A percentile compares a stretch with the other conserved stretches of the same genome.
Evolutionary conservation across 1,139 yeast genomes (phyloP).

Genomic region (Lodderomyces jiufengensis): DNA sequence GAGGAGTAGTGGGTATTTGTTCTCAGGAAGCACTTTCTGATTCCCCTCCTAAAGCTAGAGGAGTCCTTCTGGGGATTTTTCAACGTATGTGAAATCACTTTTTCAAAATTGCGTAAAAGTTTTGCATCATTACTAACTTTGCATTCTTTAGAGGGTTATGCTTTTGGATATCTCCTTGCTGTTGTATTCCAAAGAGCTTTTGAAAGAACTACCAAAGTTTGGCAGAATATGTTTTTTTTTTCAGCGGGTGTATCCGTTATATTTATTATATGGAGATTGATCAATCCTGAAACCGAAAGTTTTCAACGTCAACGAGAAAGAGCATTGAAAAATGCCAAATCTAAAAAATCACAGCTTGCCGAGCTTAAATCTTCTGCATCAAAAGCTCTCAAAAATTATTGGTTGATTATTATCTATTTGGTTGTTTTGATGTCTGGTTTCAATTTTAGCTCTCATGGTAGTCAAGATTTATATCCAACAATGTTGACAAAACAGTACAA

Average conservation of each 20-base stretch:
- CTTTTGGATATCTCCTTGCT: conserved; percentile 41
- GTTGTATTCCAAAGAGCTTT: conserved; percentile 42
- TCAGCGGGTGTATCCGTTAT: conserved; percentile 42
- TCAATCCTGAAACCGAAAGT: conserved; percentile 38
- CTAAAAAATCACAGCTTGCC: conserved; percentile 11
- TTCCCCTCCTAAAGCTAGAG: conserved; percentile 35
- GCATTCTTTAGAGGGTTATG: too few species aligned
- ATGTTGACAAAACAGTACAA: conserved; percentile 29
- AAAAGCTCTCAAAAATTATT: conserved; percentile 30
- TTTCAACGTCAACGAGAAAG: conserved; percentile 26
- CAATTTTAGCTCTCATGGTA: conserved; percentile 39
- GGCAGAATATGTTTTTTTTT: conserved; percentile 44
- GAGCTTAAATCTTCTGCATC: conserved; percentile 20
- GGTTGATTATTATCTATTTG: conserved; percentile 37
- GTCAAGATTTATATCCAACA: conserved; percentile 40
- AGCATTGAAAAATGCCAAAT: conserved; percentile 15
- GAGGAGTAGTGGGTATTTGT: conserved; percentile 42
- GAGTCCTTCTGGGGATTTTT: conserved; percentile 38
- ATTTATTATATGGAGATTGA: conserved; percentile 34
- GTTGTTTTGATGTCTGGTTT: conserved; percentile 43
- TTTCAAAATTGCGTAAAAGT: too few species aligned
- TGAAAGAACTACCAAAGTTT: conserved; percentile 28
- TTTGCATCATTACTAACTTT: too few species aligned
- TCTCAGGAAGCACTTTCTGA: conserved; percentile 33
- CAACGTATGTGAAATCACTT: too few species aligned